Percentiles rank a stretch among this genome's conserved stretches.
phyloP scores from a whole-genome alignment of 192 early-diverging fungal genomes.

The Mortierella antarctica region DNA sequence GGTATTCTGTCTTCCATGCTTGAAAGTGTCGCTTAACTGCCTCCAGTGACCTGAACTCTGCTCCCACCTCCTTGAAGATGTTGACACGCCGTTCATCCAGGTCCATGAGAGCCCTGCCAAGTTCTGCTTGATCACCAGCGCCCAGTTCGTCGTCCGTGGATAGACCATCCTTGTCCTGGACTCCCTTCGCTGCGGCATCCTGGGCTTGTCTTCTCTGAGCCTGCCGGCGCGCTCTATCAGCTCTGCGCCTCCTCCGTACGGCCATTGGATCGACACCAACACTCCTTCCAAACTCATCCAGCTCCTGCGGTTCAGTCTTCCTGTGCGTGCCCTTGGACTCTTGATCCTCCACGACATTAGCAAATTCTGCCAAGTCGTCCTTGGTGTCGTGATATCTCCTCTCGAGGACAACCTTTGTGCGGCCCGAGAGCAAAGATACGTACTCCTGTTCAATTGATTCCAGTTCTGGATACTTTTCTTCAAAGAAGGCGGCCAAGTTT shows the following conservation, averaged over 20 bases:
- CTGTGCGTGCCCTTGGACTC: background rate
- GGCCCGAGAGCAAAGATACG: constrained; percentile 39
- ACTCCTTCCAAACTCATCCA: constrained; percentile 60
- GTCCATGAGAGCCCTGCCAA: constrained; percentile 35
- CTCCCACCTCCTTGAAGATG: constrained; percentile 57
- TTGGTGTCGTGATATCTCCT: constrained; percentile 50
- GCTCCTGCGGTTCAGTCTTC: constrained; percentile 8
- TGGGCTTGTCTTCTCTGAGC: background rate
- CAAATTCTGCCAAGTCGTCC: constrained; percentile 58
- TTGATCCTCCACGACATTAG: constrained; percentile 41
- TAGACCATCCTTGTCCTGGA: constrained; percentile 48
- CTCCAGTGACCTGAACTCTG: constrained; percentile 57
- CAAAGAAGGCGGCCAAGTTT: constrained; percentile 64
- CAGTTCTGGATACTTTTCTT: constrained; percentile 66
- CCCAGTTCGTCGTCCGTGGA: constrained; percentile 64
- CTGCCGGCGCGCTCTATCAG: constrained; percentile 36
- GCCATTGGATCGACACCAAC: constrained; percentile 33
- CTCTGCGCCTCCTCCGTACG: constrained; percentile 33
- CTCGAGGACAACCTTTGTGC: constrained; percentile 40
- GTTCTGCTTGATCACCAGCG: constrained; percentile 33
- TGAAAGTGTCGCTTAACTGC: constrained; percentile 62
- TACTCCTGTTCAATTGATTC: constrained; percentile 63
- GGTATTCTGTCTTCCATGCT: constrained; percentile 61
- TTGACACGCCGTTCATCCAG: constrained; percentile 41
- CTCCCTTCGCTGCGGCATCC: constrained; percentile 1